Conservation (phyloP, 2,329 filamentous ascomycete genomes). For the Zymoseptoria pseudotritici region DNA sequence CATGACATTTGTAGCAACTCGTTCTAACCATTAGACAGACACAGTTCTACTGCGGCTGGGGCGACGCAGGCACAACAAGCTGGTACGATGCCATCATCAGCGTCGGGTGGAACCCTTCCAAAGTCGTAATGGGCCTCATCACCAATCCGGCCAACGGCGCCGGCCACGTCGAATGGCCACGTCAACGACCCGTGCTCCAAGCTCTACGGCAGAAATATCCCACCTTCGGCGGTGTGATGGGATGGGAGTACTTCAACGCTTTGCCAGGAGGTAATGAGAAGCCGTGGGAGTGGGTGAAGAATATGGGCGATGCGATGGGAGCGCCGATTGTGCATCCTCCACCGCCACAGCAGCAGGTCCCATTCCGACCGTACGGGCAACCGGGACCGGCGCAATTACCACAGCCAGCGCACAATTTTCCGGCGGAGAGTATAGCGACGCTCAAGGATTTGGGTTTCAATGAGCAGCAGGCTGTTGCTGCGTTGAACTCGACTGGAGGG, state of each 20-base stretch:
- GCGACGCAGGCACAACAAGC: conserved; percentile 49
- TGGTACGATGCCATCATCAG: conserved; percentile 49
- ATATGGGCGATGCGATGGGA: conserved; percentile 48
- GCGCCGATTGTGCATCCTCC: conserved; percentile 14
- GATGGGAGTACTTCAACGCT: conserved; percentile 92
- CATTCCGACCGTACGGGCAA: conserved; percentile 27
- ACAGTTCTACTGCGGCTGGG: conserved; percentile 92
- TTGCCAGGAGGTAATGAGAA: conserved; percentile 53
- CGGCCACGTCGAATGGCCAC: conserved; percentile 52
- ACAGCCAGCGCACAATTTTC: conserved; percentile 32
- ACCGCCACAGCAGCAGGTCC: conserved; percentile 18
- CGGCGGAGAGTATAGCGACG: conserved; percentile 35
- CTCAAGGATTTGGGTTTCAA: conserved; percentile 41
- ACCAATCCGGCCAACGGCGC: conserved; percentile 64
- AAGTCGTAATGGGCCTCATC: conserved; percentile 72
- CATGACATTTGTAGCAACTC: not conserved
- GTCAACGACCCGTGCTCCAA: conserved; percentile 51
- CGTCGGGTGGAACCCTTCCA: conserved; percentile 63
- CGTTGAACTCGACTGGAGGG: conserved; percentile 42
- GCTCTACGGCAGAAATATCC: conserved; percentile 54
- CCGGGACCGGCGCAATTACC: conserved; percentile 22
- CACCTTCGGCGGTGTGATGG: conserved; percentile 79
- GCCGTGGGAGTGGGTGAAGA: conserved; percentile 72
- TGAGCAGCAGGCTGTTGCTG: conserved; percentile 40
- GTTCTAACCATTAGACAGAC: conserved; percentile 29